Conservation (phyloP, 78 protist species). For the Dictyostelium discoideum region dicty_2.7 NC_007090.3:1487501-1488000, state of each 20-base stretch:
- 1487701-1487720: slow-evolving; percentile 80
- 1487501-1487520: slow-evolving; percentile 91
- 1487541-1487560: slow-evolving; percentile 74
- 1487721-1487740: slow-evolving; percentile 66
- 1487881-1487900: slow-evolving; percentile 58
- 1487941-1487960: slow-evolving; percentile 30
- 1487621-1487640: slow-evolving; percentile 67
- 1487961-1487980: slow-evolving; percentile 21
- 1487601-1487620: slow-evolving; percentile 46
- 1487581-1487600: slow-evolving; percentile 96
- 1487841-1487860: not conserved
- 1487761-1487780: not conserved
- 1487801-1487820: not conserved
- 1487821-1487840: not conserved
- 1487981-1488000: slow-evolving; percentile 72
- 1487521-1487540: slow-evolving; percentile 88
- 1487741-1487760: slow-evolving; percentile 15
- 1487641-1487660: slow-evolving; percentile 86
- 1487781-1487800: not conserved
- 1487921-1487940: slow-evolving; percentile 73
- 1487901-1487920: not conserved
- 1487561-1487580: slow-evolving; percentile 81
- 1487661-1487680: slow-evolving; percentile 72
- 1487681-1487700: slow-evolving; percentile 67
- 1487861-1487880: slow-evolving; percentile 49